Percentiles rank a stretch among this genome's conserved stretches.
Conservation (phyloP, 768 basidiomycete species). For the Tricholomella constricta region DNA sequence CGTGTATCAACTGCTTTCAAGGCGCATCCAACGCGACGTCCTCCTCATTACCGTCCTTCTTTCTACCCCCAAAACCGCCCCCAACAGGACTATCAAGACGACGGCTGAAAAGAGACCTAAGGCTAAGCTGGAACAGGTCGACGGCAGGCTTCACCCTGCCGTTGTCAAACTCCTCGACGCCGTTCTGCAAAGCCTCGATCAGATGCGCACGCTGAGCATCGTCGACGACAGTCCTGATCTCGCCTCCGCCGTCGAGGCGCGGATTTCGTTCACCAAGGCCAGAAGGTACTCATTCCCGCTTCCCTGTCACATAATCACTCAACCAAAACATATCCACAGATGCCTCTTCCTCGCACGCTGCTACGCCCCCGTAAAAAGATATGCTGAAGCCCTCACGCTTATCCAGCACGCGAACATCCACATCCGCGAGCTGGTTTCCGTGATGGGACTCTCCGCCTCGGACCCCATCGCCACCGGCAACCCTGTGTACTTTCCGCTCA, state of each 20-base stretch:
- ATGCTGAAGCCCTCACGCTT: constrained; percentile 71
- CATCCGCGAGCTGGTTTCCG: constrained; percentile 68
- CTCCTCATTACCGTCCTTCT: constrained; percentile 72
- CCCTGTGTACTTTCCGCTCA: constrained; percentile 59
- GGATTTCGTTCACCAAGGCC: constrained; percentile 74
- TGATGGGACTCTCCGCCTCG: constrained; percentile 46
- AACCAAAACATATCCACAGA: constrained; percentile 40
- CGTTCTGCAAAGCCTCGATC: constrained; percentile 79
- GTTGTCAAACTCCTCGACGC: constrained; percentile 89
- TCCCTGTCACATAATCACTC: background rate
- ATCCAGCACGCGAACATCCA: constrained; percentile 72
- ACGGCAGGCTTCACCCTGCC: constrained; percentile 78
- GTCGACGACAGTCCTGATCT: constrained; percentile 90
- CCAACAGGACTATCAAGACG: constrained; percentile 12
- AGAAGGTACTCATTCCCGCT: constrained; percentile 49
- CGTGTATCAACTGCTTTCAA: constrained; percentile 82
- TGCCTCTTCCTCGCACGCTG: constrained; percentile 77
- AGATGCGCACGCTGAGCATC: constrained; percentile 80
- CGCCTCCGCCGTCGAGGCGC: constrained; percentile 73
- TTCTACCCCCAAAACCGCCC: constrained; percentile 34
- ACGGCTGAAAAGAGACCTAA: constrained; percentile 32
- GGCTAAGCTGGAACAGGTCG: constrained; percentile 48
- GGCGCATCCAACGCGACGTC: constrained; percentile 87
- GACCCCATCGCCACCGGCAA: constrained; percentile 47
- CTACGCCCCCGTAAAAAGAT: constrained; percentile 69